Evolutionary conservation across 2,329 filamentous ascomycete species (phyloP).

Genomic region (Alternaria brassicae): DNA sequence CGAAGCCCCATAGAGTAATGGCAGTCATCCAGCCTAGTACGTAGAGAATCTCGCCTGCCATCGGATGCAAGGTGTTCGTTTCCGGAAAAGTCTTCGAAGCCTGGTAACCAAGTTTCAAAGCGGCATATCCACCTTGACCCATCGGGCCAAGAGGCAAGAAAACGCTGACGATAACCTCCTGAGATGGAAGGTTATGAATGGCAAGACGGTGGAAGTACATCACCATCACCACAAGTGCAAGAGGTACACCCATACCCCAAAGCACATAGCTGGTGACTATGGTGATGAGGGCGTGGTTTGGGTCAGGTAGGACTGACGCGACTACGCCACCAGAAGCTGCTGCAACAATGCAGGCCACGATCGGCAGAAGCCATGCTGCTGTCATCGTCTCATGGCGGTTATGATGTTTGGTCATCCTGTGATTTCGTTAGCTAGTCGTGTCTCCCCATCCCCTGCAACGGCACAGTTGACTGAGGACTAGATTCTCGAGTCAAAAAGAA

Average conservation of each 20-base stretch:
- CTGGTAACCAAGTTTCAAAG: conserved; percentile 59
- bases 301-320: conserved; percentile 63
- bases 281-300: conserved; percentile 64
- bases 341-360: conserved; percentile 70
- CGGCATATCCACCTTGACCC: conserved; percentile 69
- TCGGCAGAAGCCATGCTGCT: conserved; percentile 69
- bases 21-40: conserved; percentile 61
- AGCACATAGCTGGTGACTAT: conserved; percentile 69
- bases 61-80: conserved; percentile 44
- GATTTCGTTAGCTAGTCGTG: background rate
- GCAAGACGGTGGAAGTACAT: conserved; percentile 75
- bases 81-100: conserved; percentile 53
- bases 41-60: conserved; percentile 64
- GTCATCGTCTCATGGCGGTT: conserved; percentile 59
- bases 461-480: background rate
- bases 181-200: conserved; percentile 68
- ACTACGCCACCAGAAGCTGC: conserved; percentile 69
- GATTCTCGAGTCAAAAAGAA: background rate
- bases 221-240: conserved; percentile 67
- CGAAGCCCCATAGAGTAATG: conserved; percentile 64
- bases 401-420: conserved; percentile 39
- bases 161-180: conserved; percentile 71
- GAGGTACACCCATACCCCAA: conserved; percentile 68
- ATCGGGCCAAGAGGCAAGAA: conserved; percentile 72
- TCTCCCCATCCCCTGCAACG: background rate